Evolutionary conservation across 2,329 filamentous ascomycete genomes (phyloP).

Genomic region (Penicillium sp.): DNA sequence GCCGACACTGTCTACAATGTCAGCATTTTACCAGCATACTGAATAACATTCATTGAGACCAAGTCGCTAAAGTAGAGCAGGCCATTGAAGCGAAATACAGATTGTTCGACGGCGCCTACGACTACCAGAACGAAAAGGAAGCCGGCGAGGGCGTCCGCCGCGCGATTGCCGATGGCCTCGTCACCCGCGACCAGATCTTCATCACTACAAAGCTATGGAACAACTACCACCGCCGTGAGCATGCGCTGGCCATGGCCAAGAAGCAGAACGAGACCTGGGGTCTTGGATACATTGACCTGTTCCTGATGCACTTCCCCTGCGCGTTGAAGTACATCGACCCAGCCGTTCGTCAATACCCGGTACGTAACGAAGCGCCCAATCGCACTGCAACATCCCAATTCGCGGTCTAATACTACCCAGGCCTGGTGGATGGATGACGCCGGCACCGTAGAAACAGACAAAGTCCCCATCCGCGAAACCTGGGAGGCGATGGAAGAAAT

Average conservation of each 20-base stretch:
- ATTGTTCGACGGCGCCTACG: slow-evolving; percentile 12
- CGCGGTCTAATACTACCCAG: not conserved
- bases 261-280: slow-evolving; percentile 10
- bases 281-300: slow-evolving; percentile 12
- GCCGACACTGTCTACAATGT: slow-evolving; percentile 14
- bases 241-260: slow-evolving; percentile 7
- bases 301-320: slow-evolving; percentile 15
- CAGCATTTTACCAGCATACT: not conserved
- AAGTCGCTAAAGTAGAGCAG: not conserved
- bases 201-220: slow-evolving; percentile 16
- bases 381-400: not conserved
- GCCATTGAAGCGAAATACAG: slow-evolving; percentile 11
- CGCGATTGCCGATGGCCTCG: slow-evolving; percentile 12
- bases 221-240: slow-evolving; percentile 11
- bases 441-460: slow-evolving; percentile 6
- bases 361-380: not conserved
- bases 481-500: slow-evolving; percentile 13
- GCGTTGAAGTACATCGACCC: slow-evolving; percentile 15
- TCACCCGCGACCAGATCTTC: slow-evolving; percentile 12
- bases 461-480: slow-evolving; percentile 11
- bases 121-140: slow-evolving; percentile 16
- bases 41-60: not conserved
- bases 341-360: slow-evolving; percentile 5
- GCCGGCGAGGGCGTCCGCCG: slow-evolving; percentile 12
- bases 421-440: slow-evolving; percentile 13